Evolutionary conservation across 169 alveolate species (phyloP).

Genomic region (Plasmodium knowlesi): DNA sequence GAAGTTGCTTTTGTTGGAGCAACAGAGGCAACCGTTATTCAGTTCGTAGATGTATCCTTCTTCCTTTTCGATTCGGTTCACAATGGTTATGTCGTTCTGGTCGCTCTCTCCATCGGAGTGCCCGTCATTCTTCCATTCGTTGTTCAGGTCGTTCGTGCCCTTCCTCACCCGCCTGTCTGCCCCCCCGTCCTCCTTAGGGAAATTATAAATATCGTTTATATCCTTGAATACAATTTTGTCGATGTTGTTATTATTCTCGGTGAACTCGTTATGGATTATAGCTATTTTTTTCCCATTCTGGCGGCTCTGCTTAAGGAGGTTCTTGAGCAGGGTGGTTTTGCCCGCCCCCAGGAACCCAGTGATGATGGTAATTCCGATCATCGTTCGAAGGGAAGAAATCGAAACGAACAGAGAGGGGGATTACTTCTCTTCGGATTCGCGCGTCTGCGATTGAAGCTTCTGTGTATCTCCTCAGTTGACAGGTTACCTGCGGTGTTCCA

Average conservation of each 20-base stretch:
- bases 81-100: conserved; percentile 11
- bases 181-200: conserved; percentile 7
- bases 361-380: conserved; percentile 73
- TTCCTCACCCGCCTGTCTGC: neutral
- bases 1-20: conserved; percentile 73
- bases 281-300: conserved; percentile 60
- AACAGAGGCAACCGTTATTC: conserved; percentile 72
- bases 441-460: too few species aligned
- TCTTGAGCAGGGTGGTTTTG: conserved; percentile 70
- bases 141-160: too few species aligned
- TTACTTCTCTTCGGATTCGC: too few species aligned
- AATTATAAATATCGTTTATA: conserved; percentile 71
- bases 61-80: conserved; percentile 57
- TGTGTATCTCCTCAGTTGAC: neutral
- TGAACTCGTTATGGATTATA: conserved; percentile 72
- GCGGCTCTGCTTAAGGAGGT: conserved; percentile 42
- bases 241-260: conserved; percentile 62
- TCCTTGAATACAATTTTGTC: conserved; percentile 72
- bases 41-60: conserved; percentile 73
- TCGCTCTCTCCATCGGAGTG: neutral
- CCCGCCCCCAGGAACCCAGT: conserved; percentile 75
- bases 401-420: neutral
- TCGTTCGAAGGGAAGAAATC: neutral
- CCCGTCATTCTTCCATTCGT: neutral
- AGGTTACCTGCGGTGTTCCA: neutral